Conservation (phyloP, 225 moss, liverwort and hornwort species). For the Bryoerythrophyllum caledonicum region DNA sequence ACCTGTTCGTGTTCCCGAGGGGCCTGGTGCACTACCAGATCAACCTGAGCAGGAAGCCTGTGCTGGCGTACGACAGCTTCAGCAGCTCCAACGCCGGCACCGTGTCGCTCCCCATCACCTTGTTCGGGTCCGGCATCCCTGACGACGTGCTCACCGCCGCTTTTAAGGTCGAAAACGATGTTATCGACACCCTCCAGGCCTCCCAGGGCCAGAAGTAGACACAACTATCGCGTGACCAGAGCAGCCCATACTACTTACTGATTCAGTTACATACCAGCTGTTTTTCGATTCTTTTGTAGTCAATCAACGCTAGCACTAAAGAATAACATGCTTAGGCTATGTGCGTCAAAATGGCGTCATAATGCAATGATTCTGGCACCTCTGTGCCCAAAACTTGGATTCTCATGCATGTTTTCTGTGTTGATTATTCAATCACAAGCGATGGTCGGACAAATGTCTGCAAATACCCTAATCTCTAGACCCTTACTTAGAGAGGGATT, state of each 20-base stretch:
- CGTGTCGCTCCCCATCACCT: not conserved
- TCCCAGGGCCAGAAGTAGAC: not conserved
- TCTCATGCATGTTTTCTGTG: no score
- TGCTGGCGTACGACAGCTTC: constrained; percentile 8
- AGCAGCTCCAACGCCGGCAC: constrained; percentile 23
- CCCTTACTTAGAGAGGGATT: no score
- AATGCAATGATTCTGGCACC: no score
- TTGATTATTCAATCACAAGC: no score
- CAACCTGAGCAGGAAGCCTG: constrained; percentile 17
- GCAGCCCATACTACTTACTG: no score
- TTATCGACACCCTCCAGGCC: constrained; percentile 5
- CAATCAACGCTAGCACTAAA: not conserved
- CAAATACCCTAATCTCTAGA: no score
- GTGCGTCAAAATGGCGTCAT: no score
- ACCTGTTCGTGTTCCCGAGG: constrained; percentile 31
- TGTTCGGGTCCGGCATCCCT: constrained; percentile 48
- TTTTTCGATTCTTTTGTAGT: not conserved
- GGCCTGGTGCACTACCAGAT: constrained; percentile 35
- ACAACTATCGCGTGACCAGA: not conserved
- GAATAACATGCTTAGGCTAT: no score
- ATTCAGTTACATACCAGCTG: no score
- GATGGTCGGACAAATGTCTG: no score
- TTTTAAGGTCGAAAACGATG: not conserved
- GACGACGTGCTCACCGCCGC: not conserved
- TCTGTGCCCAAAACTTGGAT: no score